Conservation (phyloP, 345 rosid genomes). For the Alliaria petiolata region DNA sequence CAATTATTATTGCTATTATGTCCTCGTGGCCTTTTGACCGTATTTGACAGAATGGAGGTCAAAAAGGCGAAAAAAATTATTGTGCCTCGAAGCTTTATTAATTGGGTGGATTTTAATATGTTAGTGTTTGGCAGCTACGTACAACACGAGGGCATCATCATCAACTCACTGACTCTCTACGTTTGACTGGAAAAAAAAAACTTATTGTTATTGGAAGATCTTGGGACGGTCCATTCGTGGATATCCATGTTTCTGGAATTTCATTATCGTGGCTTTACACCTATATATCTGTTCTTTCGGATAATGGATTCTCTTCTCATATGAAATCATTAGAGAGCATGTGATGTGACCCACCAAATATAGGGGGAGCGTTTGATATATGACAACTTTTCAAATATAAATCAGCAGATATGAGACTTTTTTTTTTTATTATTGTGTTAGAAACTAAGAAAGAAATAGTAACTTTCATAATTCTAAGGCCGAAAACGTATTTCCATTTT, state of each 20-base stretch:
- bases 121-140: constrained; percentile 34
- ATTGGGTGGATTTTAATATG: constrained; percentile 14
- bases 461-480: not conserved
- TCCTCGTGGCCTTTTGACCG: not conserved
- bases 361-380: not conserved
- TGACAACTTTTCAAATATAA: not conserved
- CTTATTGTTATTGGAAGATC: constrained; percentile 25
- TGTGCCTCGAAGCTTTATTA: constrained; percentile 16
- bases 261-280: constrained; percentile 17
- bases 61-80: constrained; percentile 23
- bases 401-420: not conserved
- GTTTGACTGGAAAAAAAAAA: constrained; percentile 26
- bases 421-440: not conserved
- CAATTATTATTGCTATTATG: not conserved
- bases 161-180: constrained; percentile 24
- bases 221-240: constrained; percentile 32
- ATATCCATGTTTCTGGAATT: constrained; percentile 24
- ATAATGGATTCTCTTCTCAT: constrained; percentile 27
- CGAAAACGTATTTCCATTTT: not conserved
- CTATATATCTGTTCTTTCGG: constrained; percentile 4
- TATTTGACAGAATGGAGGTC: constrained; percentile 15
- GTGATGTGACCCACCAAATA: constrained; percentile 25
- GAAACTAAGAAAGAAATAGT: not conserved
- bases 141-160: constrained; percentile 29
- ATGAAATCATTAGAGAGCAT: constrained; percentile 26